A percentile compares a stretch with the other conserved stretches of the same genome.
These are phyloP conservation scores for Pelargonium nanum DNA, from an alignment of 345 rosid species.

Conservation along the genomic window DNA sequence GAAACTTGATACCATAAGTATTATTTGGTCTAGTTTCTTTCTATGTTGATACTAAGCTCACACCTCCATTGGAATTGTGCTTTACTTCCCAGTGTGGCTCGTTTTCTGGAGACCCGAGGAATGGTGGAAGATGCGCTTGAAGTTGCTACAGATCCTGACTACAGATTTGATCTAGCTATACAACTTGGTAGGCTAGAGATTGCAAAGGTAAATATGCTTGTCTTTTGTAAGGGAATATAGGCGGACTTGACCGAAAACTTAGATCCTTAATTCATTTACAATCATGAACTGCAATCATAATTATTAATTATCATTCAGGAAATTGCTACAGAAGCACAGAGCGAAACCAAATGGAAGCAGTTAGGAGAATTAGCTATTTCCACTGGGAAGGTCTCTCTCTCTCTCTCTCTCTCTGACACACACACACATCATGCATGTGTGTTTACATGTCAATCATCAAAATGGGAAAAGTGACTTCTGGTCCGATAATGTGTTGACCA, in stretches of 20 bases:
- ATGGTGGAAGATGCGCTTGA: neutral
- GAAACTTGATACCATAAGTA: too few relatives aligned
- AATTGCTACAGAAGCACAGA: neutral
- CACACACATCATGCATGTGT: too few relatives aligned
- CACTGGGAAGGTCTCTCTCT: constrained; percentile 60
- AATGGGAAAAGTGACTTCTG: neutral
- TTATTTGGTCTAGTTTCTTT: too few relatives aligned
- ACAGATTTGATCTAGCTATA: neutral
- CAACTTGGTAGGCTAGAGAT: neutral
- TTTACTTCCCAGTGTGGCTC: neutral
- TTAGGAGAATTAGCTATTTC: constrained; percentile 97
- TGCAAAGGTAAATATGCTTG: constrained; percentile 1
- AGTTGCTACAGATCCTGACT: neutral
- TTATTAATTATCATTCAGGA: constrained; percentile 1
- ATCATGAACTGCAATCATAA: neutral
- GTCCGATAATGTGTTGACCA: neutral
- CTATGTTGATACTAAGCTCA: neutral
- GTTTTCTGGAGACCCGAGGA: constrained; percentile 79
- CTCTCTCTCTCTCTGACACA: constrained; percentile 9
- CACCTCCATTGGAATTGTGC: neutral
- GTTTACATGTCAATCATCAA: neutral
- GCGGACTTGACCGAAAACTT: too few relatives aligned
- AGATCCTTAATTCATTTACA: too few relatives aligned
- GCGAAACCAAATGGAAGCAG: constrained; percentile 65
- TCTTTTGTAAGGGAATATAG: neutral